Base-by-base conservation (phyloP, 2,329 filamentous ascomycete species). In the Cytospora mali region DNA sequence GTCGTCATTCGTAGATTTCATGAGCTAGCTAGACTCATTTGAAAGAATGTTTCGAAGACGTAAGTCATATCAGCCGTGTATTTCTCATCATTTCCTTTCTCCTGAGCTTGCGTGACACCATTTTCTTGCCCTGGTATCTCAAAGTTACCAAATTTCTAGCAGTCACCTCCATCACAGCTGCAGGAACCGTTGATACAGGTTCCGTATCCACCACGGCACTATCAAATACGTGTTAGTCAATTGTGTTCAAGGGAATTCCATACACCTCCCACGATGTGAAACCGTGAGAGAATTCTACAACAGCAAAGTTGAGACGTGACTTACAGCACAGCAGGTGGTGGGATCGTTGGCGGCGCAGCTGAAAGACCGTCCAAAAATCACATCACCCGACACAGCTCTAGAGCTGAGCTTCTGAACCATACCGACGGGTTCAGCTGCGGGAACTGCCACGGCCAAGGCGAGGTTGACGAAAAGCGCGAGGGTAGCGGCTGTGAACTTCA, bases 401-500 rank as follows among this genome's bases (percentile, higher is more conserved):
- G 58, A 21, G 28, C 55, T 39, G 23, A 61, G 58, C 39, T 48
- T 61, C 52, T 61, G 58, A 18, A 61, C 58, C 58, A 61, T 48
- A 23, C 58, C 58, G 31, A 28, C 42, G 9, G 51, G 18, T 25
- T 42, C 51, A 23, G 58, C 51, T 5, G 48, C 66, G 42, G 68
- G 66, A 53, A 71, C 67, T 51, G 73, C 70, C 49, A 68, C 61
- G 53, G 68, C 64, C 55, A 70, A 60, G 58, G 67, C 64, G 64
- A 67, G 61, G 62, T 71, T 62, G 59, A 71, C 33, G 49, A 77
- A 51, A 60, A 72, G 61, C 62, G 61, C 57, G 54, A 68, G 33
- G 62, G 66, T 64, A 62, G 69, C 62, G 67, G 66, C 57, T 61
- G 69, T 68, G 70, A 72, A 73, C 69, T 74, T 66, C 74, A 77